Percentiles rank a stretch among this genome's conserved stretches.
phyloP scores from a whole-genome alignment of 2,329 filamentous ascomycete species.

The Talaromyces albobiverticillius region DNA sequence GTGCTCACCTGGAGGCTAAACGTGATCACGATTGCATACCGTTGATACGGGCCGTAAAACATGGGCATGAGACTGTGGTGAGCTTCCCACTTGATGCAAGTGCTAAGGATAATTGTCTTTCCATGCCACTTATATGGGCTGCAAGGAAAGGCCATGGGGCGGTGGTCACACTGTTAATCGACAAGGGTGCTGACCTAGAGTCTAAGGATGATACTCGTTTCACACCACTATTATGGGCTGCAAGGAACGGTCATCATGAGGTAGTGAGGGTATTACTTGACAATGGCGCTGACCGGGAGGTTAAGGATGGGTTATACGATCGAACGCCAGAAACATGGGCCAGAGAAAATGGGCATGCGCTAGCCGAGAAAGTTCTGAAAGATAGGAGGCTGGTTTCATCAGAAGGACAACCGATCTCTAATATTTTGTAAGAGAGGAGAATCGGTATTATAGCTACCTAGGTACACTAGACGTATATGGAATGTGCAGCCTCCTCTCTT shows the following conservation, averaged over 20 bases:
- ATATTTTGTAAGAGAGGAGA: no score
- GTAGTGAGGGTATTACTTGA: conserved; percentile 13
- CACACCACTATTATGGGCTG: not conserved
- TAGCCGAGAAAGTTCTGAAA: no score
- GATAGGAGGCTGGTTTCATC: no score
- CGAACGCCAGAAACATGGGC: not conserved
- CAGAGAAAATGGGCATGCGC: not conserved
- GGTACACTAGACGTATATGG: no score
- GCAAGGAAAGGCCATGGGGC: not conserved
- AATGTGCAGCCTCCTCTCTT: no score
- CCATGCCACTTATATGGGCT: not conserved
- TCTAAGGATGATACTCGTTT: no score
- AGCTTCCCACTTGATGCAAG: not conserved
- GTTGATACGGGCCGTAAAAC: not conserved
- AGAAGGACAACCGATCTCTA: no score
- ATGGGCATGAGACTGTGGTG: conserved; percentile 1
- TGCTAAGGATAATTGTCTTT: no score
- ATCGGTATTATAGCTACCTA: no score
- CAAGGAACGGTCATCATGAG: not conserved
- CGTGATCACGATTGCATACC: not conserved
- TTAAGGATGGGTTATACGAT: not conserved
- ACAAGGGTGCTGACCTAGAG: not conserved
- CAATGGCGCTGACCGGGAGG: conserved; percentile 9
- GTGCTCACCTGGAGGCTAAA: conserved; percentile 7
- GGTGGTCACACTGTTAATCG: not conserved